A percentile compares a stretch with the other conserved stretches of the same genome.
Evolutionary conservation across 257 asterid species (phyloP).

Genomic region (Solanum sitiens): DNA sequence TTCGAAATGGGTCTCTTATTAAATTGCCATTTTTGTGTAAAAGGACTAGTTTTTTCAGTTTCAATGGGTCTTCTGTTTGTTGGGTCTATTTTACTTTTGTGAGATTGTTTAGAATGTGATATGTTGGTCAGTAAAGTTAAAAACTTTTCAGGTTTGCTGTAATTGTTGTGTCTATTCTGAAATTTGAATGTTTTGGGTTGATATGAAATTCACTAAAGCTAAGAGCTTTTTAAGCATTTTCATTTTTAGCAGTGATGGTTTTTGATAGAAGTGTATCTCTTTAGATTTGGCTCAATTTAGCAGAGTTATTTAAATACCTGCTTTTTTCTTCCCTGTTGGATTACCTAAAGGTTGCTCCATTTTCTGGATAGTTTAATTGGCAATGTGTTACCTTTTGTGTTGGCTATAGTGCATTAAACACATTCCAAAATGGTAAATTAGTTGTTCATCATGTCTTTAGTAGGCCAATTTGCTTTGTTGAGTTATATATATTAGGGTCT

Average conservation of each 20-base stretch:
- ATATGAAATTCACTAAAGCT: neutral
- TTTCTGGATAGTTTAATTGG: neutral
- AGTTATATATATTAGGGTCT: neutral
- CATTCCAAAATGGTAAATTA: neutral
- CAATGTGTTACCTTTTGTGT: neutral
- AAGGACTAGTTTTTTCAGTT: neutral
- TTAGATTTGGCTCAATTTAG: neutral
- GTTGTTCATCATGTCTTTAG: neutral
- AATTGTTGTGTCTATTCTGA: neutral
- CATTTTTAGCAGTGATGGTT: neutral
- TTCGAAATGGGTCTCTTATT: neutral
- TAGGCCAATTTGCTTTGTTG: neutral
- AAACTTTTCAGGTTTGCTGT: neutral
- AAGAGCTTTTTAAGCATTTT: neutral
- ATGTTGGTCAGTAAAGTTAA: neutral
- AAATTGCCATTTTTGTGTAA: neutral
- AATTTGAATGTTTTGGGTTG: neutral
- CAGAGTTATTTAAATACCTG: neutral
- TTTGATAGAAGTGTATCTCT: neutral
- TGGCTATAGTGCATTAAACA: neutral
- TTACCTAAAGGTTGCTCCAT: neutral
- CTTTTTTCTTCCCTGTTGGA: neutral
- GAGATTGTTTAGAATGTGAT: neutral
- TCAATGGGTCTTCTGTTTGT: neutral
- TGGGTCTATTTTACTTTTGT: neutral